Evolutionary conservation across 1,139 yeast species (phyloP), one percentile per base, ranked within the genome.

Genomic region (Nakaseomyces uthaithaninus): DNA sequence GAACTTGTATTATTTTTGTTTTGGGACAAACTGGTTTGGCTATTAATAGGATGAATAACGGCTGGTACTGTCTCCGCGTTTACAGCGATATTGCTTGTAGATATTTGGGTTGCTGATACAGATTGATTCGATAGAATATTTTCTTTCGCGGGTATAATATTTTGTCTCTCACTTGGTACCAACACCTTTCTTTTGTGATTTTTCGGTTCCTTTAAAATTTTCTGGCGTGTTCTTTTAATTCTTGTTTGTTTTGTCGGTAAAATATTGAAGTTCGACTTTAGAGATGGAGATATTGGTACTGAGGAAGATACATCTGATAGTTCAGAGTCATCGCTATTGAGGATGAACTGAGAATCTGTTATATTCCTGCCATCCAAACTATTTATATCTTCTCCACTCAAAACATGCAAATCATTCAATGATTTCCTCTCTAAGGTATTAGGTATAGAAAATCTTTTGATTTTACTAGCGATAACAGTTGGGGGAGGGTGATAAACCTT

Each of bases 371-470:
- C 8, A 2, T 19, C 6, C 5, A 20, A n/a, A n/a, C 8, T 9
- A 19, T 5, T 10, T 35, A 33, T 19, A 44, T 38, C 30, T 42
- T 33, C 11, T 8, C n/a, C n/a, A 11, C 11, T 22, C 11, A 11
- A 11, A 11, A 8, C 3, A 8, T 20, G n/a, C 12, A 20, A n/a
- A 11, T 31, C 25, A 14, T 31, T 31, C n/a, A 31, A 8, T 4
- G 35, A 31, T 31, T 31, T 31, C 25, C 8, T 12, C 4, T 15
- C 4, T 14, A 31, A 14, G 9, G 35, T 31, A 14, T 31, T 31
- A 4, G 24, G 25, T 10, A 19, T 19, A 19, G 25, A 19, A 20
- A 31, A 19, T 20, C 35, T 31, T 2, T 20, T 19, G 11, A 12
- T 3, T 20, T 19, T n/a, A 4, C 12, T 31, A 12, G 35, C 26